Evolutionary conservation across 2,329 filamentous ascomycete genomes (phyloP).

Genomic region (Claviceps capensis): DNA sequence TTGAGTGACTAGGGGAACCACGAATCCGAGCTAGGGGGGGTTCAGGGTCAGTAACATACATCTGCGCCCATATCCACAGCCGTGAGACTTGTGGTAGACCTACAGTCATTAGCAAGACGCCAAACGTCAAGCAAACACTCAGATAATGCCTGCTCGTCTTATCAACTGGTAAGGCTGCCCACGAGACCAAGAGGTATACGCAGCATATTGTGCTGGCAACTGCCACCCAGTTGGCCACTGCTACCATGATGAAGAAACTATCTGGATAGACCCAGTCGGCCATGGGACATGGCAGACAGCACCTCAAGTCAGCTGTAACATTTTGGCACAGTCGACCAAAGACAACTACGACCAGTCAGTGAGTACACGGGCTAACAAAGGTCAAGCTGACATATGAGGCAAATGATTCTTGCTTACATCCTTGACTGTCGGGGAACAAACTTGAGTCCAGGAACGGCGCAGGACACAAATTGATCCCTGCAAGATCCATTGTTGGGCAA

Average conservation of each 20-base stretch:
- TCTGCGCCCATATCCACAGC: neutral
- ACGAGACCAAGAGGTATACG: constrained; percentile 66
- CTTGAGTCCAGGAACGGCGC: constrained; percentile 54
- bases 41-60: constrained; percentile 10
- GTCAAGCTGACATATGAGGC: constrained; percentile 4
- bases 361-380: neutral
- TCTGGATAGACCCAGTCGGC: constrained; percentile 61
- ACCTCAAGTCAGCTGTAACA: constrained; percentile 38
- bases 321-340: constrained; percentile 40
- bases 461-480: constrained; percentile 41
- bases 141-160: constrained; percentile 89
- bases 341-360: constrained; percentile 30
- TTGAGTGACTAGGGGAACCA: constrained; percentile 67
- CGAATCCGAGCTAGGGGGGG: constrained; percentile 60
- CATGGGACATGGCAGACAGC: constrained; percentile 83
- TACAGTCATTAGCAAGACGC: constrained; percentile 67
- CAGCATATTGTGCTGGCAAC: constrained; percentile 60
- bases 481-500: constrained; percentile 16
- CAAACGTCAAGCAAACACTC: constrained; percentile 71
- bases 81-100: constrained; percentile 17
- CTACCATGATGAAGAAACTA: constrained; percentile 44
- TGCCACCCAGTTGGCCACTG: constrained; percentile 69
- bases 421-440: constrained; percentile 44
- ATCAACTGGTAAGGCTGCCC: constrained; percentile 66
- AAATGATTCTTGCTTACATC: constrained; percentile 38